These are phyloP conservation scores for Xanthoceras sorbifolium DNA, from an alignment of 345 rosid genomes.

Conservation along the genomic window DNA sequence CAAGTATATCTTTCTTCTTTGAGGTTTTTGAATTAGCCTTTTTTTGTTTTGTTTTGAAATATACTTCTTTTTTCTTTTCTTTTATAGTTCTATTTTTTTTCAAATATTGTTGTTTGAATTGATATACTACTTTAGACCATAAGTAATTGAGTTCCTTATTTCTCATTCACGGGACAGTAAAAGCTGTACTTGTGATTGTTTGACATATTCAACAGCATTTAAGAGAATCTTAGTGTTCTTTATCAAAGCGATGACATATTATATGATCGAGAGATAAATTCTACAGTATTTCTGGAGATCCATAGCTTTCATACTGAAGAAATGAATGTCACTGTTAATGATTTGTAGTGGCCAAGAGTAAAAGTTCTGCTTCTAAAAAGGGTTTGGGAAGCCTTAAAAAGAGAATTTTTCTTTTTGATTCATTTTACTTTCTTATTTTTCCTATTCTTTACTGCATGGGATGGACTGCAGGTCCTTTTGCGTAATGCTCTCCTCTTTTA, in stretches of 20 bases:
- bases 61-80: background rate
- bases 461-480: background rate
- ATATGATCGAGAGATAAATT: background rate
- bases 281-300: background rate
- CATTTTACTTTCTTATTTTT: background rate
- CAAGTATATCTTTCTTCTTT: conserved; percentile 6
- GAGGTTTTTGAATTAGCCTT: background rate
- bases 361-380: background rate
- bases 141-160: background rate
- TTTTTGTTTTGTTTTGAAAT: background rate
- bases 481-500: background rate
- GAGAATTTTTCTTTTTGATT: conserved; percentile 2
- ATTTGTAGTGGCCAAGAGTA: background rate
- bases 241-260: background rate
- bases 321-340: background rate
- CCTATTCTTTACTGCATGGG: background rate
- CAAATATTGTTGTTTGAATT: background rate
- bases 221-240: background rate
- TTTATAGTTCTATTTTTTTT: background rate
- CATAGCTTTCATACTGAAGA: background rate
- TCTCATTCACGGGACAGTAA: background rate
- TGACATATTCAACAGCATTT: conserved; percentile 1
- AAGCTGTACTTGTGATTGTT: conserved; percentile 2
- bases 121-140: background rate
- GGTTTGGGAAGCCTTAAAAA: background rate